Percentiles rank a stretch among this genome's conserved stretches.
Conservation (phyloP, 768 basidiomycete genomes). For the Trametes meyenii region DNA sequence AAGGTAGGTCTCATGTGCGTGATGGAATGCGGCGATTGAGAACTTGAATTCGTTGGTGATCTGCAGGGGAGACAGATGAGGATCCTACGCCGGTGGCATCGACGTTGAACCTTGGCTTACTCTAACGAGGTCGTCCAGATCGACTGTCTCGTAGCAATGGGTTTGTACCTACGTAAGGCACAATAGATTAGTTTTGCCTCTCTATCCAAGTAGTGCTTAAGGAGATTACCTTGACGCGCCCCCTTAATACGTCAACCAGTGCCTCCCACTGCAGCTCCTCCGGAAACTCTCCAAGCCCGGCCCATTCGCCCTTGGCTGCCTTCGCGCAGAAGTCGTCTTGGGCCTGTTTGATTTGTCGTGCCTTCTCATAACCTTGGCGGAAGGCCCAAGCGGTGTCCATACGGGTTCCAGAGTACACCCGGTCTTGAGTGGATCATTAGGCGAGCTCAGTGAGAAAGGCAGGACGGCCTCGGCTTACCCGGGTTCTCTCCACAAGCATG, state of each 20-base stretch:
- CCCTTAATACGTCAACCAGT: constrained; percentile 75
- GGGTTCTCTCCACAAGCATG: constrained; percentile 52
- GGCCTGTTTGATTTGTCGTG: constrained; percentile 60
- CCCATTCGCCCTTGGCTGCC: constrained; percentile 51
- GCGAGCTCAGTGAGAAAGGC: not conserved
- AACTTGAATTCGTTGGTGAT: constrained; percentile 92
- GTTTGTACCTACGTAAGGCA: constrained; percentile 46
- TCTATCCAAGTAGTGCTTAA: not conserved
- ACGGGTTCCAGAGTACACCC: constrained; percentile 40
- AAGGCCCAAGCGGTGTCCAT: constrained; percentile 76
- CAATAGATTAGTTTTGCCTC: not conserved
- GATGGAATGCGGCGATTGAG: constrained; percentile 78
- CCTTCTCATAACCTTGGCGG: constrained; percentile 70
- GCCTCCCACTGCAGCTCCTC: constrained; percentile 79
- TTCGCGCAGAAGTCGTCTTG: constrained; percentile 71
- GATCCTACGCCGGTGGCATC: not conserved
- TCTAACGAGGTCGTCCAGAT: constrained; percentile 52
- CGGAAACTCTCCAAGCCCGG: constrained; percentile 57
- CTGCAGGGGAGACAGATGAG: constrained; percentile 37
- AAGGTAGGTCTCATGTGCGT: constrained; percentile 90
- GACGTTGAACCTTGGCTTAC: constrained; percentile 26
- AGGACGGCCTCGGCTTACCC: constrained; percentile 32
- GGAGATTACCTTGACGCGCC: constrained; percentile 66
- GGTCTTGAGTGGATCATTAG: constrained; percentile 9
- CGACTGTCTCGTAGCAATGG: constrained; percentile 68